These are phyloP conservation scores for Rhodotorula sp. DNA, from an alignment of 1,284 basidiomycete species.

Conservation along the genomic window DNA sequence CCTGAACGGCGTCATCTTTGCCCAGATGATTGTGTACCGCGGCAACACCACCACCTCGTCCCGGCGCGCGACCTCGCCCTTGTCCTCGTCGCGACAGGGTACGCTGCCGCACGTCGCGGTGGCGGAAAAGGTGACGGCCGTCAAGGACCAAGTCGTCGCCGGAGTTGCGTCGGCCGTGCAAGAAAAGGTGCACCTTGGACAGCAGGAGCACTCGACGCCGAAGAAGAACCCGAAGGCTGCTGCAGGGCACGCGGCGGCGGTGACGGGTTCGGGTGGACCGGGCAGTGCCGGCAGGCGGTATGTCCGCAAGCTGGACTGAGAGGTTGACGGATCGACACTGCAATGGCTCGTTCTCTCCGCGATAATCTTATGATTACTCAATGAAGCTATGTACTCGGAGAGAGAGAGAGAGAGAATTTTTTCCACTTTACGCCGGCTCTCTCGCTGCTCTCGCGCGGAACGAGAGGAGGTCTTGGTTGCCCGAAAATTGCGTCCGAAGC, in stretches of 20 bases:
- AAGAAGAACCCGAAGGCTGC: slow-evolving; percentile 1
- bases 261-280: slow-evolving; percentile 1
- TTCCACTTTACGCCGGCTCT: too few relatives aligned
- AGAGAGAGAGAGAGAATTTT: too few relatives aligned
- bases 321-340: too few relatives aligned
- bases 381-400: too few relatives aligned
- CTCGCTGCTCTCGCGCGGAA: too few relatives aligned
- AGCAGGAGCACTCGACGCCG: slow-evolving; percentile 1
- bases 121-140: not conserved
- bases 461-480: too few relatives aligned
- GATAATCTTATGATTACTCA: too few relatives aligned
- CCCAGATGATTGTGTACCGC: slow-evolving; percentile 69
- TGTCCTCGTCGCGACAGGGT: not conserved
- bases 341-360: too few relatives aligned
- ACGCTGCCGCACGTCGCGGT: not conserved
- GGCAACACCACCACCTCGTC: slow-evolving; percentile 16
- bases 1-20: slow-evolving; percentile 74
- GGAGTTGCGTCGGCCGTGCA: not conserved
- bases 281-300: slow-evolving; percentile 14
- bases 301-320: slow-evolving; percentile 13
- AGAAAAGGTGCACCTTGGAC: not conserved
- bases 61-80: not conserved
- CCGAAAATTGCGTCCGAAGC: not conserved
- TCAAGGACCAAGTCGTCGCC: not conserved
- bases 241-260: not conserved